phyloP scores from a whole-genome alignment of 2,329 filamentous ascomycete genomes.

The Cladophialophora yegresii region DNA sequence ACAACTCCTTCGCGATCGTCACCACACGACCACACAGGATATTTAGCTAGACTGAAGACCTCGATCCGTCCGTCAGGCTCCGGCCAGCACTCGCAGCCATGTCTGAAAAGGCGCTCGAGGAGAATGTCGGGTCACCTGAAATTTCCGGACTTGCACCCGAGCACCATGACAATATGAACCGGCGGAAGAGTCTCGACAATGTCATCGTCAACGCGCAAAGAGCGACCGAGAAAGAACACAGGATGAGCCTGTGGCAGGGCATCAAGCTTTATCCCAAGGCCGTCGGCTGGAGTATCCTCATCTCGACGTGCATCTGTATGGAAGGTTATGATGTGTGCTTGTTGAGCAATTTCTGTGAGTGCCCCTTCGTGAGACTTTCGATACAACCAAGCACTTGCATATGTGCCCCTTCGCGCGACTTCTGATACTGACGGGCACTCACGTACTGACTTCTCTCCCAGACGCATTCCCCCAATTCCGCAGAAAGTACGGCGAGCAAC shows the following conservation, averaged over 20 bases:
- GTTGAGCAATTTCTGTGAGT: constrained; percentile 34
- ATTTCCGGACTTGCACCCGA: constrained; percentile 7
- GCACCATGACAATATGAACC: constrained; percentile 18
- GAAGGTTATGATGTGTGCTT: constrained; percentile 70
- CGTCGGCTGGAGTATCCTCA: constrained; percentile 77
- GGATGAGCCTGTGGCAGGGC: constrained; percentile 73
- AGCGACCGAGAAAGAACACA: constrained; percentile 55
- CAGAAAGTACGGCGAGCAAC: constrained; percentile 39
- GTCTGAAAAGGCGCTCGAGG: constrained; percentile 27
- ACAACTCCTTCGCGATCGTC: background rate
- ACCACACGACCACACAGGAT: background rate
- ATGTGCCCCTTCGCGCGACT: too few relatives aligned
- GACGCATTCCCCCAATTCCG: constrained; percentile 42
- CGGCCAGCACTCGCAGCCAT: constrained; percentile 5
- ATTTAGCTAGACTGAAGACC: background rate
- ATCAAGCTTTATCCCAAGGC: constrained; percentile 84
- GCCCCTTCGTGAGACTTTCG: background rate
- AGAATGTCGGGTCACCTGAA: constrained; percentile 20
- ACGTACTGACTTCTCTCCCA: constrained; percentile 5
- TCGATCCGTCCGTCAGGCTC: too few relatives aligned
- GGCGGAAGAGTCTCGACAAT: constrained; percentile 32
- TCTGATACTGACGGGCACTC: too few relatives aligned
- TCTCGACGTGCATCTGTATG: constrained; percentile 91
- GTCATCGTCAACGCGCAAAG: constrained; percentile 47
- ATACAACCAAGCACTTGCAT: background rate